Evolutionary conservation across 805 yeast species (phyloP).

Genomic region (Ogataea nonfermentans): DNA sequence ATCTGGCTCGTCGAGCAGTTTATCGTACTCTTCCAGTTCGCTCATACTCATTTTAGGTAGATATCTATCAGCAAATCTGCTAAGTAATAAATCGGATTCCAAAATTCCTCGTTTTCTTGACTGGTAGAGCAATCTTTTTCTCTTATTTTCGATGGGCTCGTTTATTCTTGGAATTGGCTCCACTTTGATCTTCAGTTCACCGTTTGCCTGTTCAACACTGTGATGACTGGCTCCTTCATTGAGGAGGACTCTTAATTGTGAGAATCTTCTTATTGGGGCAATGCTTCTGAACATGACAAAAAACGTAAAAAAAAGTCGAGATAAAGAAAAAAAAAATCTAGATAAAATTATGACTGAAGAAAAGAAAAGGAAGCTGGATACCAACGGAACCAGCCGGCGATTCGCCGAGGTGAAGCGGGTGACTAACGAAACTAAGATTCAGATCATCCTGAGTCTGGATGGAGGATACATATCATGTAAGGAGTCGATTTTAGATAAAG

Average conservation of each 20-base stretch:
- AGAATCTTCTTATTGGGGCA: conserved; percentile 11
- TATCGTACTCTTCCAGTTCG: conserved; percentile 82
- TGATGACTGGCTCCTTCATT: conserved; percentile 23
- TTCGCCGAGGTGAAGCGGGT: conserved; percentile 56
- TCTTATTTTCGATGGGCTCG: conserved; percentile 69
- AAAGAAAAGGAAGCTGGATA: conserved; percentile 21
- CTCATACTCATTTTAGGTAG: conserved; percentile 55
- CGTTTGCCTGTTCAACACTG: conserved; percentile 30
- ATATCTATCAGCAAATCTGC: conserved; percentile 80
- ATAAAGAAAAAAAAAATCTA: neutral
- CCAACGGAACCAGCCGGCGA: conserved; percentile 21
- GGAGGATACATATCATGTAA: conserved; percentile 77
- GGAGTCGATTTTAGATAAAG: conserved; percentile 49
- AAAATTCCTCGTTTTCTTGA: conserved; percentile 92
- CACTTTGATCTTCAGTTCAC: conserved; percentile 59
- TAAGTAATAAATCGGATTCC: conserved; percentile 83
- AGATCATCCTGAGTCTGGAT: conserved; percentile 76
- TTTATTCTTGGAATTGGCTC: conserved; percentile 75
- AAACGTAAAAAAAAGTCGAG: neutral
- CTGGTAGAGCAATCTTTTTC: conserved; percentile 89
- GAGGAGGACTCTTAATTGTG: conserved; percentile 11
- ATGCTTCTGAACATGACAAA: conserved; percentile 7
- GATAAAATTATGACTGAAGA: conserved; percentile 14
- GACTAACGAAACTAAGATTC: conserved; percentile 93
- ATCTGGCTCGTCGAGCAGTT: conserved; percentile 86